These are phyloP conservation scores for Cytospora piceicola DNA, from an alignment of 2,329 filamentous ascomycete genomes.

Conservation along the genomic window DNA sequence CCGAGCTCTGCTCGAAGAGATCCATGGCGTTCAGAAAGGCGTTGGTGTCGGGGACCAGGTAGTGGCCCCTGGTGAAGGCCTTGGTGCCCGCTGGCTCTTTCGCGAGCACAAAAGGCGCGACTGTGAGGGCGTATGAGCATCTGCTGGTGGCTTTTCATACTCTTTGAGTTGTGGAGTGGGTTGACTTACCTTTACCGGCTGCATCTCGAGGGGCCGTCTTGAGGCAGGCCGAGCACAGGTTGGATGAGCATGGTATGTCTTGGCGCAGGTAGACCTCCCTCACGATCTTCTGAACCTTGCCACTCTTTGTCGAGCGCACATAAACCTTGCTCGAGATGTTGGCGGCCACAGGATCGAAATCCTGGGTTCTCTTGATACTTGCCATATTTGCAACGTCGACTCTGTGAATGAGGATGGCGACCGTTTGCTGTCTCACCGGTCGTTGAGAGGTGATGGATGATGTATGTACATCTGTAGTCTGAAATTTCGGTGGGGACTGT, in stretches of 20 bases:
- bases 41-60: conserved; percentile 95
- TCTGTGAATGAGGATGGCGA: conserved; percentile 14
- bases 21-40: conserved; percentile 96
- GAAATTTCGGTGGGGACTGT: conserved; percentile 19
- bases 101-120: conserved; percentile 83
- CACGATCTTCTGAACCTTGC: conserved; percentile 98
- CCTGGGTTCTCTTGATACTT: conserved; percentile 64
- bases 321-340: conserved; percentile 96
- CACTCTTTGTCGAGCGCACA: conserved; percentile 89
- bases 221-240: conserved; percentile 78
- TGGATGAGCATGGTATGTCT: conserved; percentile 96
- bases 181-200: conserved; percentile 68
- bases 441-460: conserved; percentile 13
- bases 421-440: conserved; percentile 9
- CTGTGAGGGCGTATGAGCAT: conserved; percentile 49
- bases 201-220: conserved; percentile 78
- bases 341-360: conserved; percentile 58
- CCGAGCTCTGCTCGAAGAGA: conserved; percentile 86
- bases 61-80: conserved; percentile 83
- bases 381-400: conserved; percentile 53
- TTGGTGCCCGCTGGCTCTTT: conserved; percentile 85
- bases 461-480: conserved; percentile 5
- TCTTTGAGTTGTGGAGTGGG: neutral
- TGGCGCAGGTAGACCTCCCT: conserved; percentile 93
- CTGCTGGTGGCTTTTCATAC: neutral